Conservation (phyloP, 768 basidiomycete genomes). For the Tylopilus balloui region DNA sequence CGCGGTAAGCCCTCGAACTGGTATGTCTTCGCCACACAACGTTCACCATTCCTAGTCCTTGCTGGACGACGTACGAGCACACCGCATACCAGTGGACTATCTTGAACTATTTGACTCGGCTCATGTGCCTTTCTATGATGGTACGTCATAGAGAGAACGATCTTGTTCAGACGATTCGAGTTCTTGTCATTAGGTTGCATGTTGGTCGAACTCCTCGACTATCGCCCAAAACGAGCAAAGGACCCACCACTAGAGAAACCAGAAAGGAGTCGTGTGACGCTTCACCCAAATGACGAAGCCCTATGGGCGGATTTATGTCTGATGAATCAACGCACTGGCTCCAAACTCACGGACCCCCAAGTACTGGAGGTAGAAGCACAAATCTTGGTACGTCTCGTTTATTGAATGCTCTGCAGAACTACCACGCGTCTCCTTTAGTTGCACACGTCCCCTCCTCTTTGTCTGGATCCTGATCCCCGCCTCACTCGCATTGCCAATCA, state of each 20-base stretch:
- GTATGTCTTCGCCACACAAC: conserved; percentile 5
- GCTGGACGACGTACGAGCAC: conserved; percentile 77
- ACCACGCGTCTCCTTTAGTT: conserved; percentile 43
- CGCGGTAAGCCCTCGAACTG: conserved; percentile 39
- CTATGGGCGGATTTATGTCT: conserved; percentile 76
- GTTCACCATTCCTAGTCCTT: conserved; percentile 47
- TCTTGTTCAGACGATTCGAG: conserved; percentile 1
- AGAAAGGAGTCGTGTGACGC: conserved; percentile 63
- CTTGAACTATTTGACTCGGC: conserved; percentile 73
- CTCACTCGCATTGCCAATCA: conserved; percentile 73
- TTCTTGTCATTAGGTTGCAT: conserved; percentile 57
- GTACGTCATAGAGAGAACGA: conserved; percentile 36
- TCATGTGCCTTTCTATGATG: conserved; percentile 78
- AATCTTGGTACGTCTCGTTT: conserved; percentile 49
- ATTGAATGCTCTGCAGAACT: neutral
- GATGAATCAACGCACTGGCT: conserved; percentile 53
- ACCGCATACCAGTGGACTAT: conserved; percentile 83
- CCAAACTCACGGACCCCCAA: conserved; percentile 66
- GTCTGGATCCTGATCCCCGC: conserved; percentile 75
- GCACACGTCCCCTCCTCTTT: conserved; percentile 70
- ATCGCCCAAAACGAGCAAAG: conserved; percentile 54
- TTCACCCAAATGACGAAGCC: conserved; percentile 74
- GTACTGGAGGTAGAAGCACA: conserved; percentile 71
- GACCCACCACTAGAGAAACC: conserved; percentile 58
- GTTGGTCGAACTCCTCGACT: conserved; percentile 80